A percentile compares a stretch with the other conserved stretches of the same genome.
Conservation (phyloP, 192 early-diverging fungal genomes). For the Coemansia sp. region DNA sequence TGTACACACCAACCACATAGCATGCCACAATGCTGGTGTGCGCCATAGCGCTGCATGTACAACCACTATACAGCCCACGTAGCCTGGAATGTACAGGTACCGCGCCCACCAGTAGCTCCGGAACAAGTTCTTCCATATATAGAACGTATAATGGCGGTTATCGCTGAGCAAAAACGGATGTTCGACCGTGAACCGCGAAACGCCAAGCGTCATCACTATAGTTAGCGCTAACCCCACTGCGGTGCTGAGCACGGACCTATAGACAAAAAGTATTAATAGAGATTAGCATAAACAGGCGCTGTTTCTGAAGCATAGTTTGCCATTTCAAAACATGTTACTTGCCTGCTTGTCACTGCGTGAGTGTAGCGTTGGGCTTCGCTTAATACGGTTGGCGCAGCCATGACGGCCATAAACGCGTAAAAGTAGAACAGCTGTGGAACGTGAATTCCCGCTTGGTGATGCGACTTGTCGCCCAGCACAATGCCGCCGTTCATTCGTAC, state of each 20-base stretch:
- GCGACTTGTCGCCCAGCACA: conserved; percentile 82
- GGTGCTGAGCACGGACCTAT: conserved; percentile 13
- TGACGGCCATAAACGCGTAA: conserved; percentile 58
- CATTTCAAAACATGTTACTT: background rate
- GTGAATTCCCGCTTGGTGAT: conserved; percentile 79
- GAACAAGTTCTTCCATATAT: conserved; percentile 85
- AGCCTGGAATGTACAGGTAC: conserved; percentile 68
- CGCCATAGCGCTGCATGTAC: conserved; percentile 31
- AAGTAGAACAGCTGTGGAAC: conserved; percentile 88
- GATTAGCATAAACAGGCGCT: background rate
- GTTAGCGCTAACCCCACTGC: background rate
- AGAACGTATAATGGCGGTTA: conserved; percentile 96
- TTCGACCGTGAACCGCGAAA: conserved; percentile 68
- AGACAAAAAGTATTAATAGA: background rate
- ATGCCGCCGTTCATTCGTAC: conserved; percentile 79
- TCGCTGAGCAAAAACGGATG: conserved; percentile 94
- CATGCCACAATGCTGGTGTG: conserved; percentile 56
- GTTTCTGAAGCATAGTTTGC: background rate
- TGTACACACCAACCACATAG: conserved; percentile 57
- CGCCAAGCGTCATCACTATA: conserved; percentile 35
- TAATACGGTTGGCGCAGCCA: conserved; percentile 54
- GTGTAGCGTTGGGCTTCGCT: background rate
- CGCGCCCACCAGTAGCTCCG: conserved; percentile 54
- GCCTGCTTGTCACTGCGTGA: background rate
- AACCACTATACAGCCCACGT: conserved; percentile 55